Evolutionary conservation across 2,329 filamentous ascomycete species (phyloP).

Genomic region (Mycosphaerelloides madeirae): DNA sequence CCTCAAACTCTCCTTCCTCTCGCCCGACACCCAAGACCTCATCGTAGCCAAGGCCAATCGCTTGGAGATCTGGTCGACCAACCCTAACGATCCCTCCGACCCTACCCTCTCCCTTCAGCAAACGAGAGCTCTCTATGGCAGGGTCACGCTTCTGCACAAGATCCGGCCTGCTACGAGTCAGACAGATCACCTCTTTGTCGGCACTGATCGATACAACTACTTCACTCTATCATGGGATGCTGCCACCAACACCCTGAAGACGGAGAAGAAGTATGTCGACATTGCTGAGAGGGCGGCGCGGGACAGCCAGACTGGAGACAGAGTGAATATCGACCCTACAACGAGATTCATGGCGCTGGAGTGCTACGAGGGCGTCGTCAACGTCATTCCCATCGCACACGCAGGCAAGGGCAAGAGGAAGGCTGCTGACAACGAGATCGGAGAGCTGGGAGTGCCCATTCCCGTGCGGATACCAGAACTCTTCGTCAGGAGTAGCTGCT

Average conservation of each 20-base stretch:
- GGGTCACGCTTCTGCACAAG: slow-evolving; percentile 77
- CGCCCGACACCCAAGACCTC: slow-evolving; percentile 70
- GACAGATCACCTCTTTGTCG: slow-evolving; percentile 85
- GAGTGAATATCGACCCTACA: slow-evolving; percentile 78
- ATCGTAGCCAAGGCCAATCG: slow-evolving; percentile 83
- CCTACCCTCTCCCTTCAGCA: slow-evolving; percentile 55
- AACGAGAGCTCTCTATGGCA: slow-evolving; percentile 74
- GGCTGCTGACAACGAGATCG: slow-evolving; percentile 44
- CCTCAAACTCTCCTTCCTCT: slow-evolving; percentile 71
- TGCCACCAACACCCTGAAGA: slow-evolving; percentile 48
- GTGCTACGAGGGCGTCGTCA: slow-evolving; percentile 64
- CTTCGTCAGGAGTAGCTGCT: slow-evolving; percentile 61
- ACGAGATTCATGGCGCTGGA: slow-evolving; percentile 64
- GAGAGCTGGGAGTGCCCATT: slow-evolving; percentile 58
- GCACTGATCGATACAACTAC: slow-evolving; percentile 84
- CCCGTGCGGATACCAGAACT: slow-evolving; percentile 62
- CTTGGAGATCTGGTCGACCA: slow-evolving; percentile 69
- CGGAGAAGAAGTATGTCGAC: slow-evolving; percentile 56
- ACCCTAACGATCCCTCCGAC: slow-evolving; percentile 52
- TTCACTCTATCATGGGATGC: slow-evolving; percentile 84
- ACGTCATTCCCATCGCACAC: slow-evolving; percentile 57
- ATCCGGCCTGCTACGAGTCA: slow-evolving; percentile 68
- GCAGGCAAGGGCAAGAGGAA: slow-evolving; percentile 46
- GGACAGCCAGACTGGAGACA: slow-evolving; percentile 76
- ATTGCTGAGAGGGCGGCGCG: slow-evolving; percentile 58